A percentile compares a stretch with the other conserved stretches of the same genome.
phyloP scores from a whole-genome alignment of 1,284 basidiomycete genomes.

The Melampsora larici-populina region DNA sequence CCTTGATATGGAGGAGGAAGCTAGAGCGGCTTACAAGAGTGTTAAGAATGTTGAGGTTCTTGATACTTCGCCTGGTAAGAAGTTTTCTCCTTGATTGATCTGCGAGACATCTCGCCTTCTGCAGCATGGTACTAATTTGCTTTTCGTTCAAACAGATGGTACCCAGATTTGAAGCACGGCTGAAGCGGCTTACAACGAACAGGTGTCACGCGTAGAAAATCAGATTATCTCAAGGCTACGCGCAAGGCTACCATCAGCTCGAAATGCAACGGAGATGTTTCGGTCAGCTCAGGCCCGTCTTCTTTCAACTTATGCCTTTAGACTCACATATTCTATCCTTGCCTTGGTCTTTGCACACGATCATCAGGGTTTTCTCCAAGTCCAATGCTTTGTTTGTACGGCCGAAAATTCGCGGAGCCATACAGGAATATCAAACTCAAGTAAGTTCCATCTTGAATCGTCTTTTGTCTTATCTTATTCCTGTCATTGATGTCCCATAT shows the following conservation, averaged over 20 bases:
- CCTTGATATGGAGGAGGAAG: slow-evolving; percentile 87
- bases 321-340: neutral
- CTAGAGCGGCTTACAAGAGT: slow-evolving; percentile 87
- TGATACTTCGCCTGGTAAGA: slow-evolving; percentile 78
- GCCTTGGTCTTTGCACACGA: neutral
- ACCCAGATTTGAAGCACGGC: slow-evolving; percentile 98
- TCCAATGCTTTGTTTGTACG: slow-evolving; percentile 97
- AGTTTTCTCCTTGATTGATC: neutral
- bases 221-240: slow-evolving; percentile 92
- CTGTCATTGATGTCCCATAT: neutral
- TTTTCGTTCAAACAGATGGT: slow-evolving; percentile 64
- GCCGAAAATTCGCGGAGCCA: slow-evolving; percentile 71
- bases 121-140: neutral
- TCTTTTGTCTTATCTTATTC: neutral
- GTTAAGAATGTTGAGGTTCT: slow-evolving; percentile 94
- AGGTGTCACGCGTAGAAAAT: slow-evolving; percentile 94
- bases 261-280: slow-evolving; percentile 99
- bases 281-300: slow-evolving; percentile 9
- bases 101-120: neutral
- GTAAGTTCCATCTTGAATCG: neutral
- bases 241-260: slow-evolving; percentile 87
- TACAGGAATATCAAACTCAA: slow-evolving; percentile 81
- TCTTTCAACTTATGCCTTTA: neutral
- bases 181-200: slow-evolving; percentile 95
- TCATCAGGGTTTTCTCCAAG: slow-evolving; percentile 81